A percentile compares a stretch with the other conserved stretches of the same genome.
Evolutionary conservation across 208 protist genomes (phyloP).

Genomic region (Angomonas deanei): DNA sequence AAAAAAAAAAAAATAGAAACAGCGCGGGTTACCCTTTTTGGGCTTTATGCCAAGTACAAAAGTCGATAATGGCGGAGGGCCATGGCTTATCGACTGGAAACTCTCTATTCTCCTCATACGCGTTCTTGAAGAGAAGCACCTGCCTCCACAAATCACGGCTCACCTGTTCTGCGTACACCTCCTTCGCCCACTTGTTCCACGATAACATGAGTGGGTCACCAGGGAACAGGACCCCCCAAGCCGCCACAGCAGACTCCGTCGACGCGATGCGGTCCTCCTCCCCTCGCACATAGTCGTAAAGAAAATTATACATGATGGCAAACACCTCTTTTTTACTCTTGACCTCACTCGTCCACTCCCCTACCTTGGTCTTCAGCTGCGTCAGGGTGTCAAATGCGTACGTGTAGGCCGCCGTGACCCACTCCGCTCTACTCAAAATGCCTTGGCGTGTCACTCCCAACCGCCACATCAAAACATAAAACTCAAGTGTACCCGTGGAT

Average conservation of each 20-base stretch:
- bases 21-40: neutral
- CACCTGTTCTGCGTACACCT: slow-evolving; percentile 35
- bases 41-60: slow-evolving; percentile 16
- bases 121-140: slow-evolving; percentile 34
- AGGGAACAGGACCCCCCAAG: slow-evolving; percentile 66
- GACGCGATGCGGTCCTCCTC: slow-evolving; percentile 67
- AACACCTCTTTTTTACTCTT: slow-evolving; percentile 26
- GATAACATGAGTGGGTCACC: slow-evolving; percentile 13
- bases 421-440: slow-evolving; percentile 59
- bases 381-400: slow-evolving; percentile 38
- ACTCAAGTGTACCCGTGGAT: slow-evolving; percentile 34
- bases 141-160: slow-evolving; percentile 83
- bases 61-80: slow-evolving; percentile 65
- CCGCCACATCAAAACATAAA: slow-evolving; percentile 72
- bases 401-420: slow-evolving; percentile 57
- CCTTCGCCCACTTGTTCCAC: slow-evolving; percentile 53
- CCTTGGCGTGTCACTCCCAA: slow-evolving; percentile 41
- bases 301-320: slow-evolving; percentile 67
- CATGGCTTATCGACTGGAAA: slow-evolving; percentile 15
- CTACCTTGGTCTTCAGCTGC: slow-evolving; percentile 37
- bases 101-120: neutral
- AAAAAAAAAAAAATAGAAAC: slow-evolving; percentile 1
- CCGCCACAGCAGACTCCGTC: slow-evolving; percentile 26
- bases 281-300: slow-evolving; percentile 85
- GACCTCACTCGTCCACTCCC: slow-evolving; percentile 56